A percentile compares a stretch with the other conserved stretches of the same genome.
Conservation (phyloP, 305 asterid species). For the Plantago coronopus region DNA sequence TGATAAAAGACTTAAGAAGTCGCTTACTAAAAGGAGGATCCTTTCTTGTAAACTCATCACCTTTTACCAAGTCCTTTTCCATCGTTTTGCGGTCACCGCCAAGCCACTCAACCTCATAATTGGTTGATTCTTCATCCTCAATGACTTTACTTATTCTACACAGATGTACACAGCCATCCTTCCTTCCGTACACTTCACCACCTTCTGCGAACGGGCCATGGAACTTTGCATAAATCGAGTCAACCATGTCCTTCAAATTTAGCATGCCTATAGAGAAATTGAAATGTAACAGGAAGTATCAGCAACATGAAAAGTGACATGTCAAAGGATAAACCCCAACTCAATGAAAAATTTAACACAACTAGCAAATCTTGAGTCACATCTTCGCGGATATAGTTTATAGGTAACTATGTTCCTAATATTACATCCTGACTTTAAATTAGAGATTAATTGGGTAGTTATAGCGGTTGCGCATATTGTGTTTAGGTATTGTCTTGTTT, state of each 20-base stretch:
- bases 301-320: constrained; percentile 13
- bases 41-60: constrained; percentile 55
- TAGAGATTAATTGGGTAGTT: background rate
- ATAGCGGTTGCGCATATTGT: background rate
- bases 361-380: background rate
- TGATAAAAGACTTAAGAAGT: constrained; percentile 75
- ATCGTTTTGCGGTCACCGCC: constrained; percentile 44
- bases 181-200: constrained; percentile 65
- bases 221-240: constrained; percentile 65
- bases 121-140: constrained; percentile 49
- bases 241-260: constrained; percentile 65
- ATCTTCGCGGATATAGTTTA: background rate
- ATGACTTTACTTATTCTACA: constrained; percentile 61
- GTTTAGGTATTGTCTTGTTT: background rate
- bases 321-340: background rate
- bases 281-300: constrained; percentile 3
- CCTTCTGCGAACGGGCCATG: constrained; percentile 69
- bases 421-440: background rate
- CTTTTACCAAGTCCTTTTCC: constrained; percentile 48
- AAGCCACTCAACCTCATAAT: constrained; percentile 80
- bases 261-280: constrained; percentile 65
- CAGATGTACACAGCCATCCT: constrained; percentile 50
- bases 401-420: background rate
- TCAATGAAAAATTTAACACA: background rate
- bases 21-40: constrained; percentile 68